A percentile compares a stretch with the other conserved stretches of the same genome.
These are phyloP conservation scores for Pisolithus thermaeus DNA, from an alignment of 1,284 basidiomycete species.

Conservation along the genomic window DNA sequence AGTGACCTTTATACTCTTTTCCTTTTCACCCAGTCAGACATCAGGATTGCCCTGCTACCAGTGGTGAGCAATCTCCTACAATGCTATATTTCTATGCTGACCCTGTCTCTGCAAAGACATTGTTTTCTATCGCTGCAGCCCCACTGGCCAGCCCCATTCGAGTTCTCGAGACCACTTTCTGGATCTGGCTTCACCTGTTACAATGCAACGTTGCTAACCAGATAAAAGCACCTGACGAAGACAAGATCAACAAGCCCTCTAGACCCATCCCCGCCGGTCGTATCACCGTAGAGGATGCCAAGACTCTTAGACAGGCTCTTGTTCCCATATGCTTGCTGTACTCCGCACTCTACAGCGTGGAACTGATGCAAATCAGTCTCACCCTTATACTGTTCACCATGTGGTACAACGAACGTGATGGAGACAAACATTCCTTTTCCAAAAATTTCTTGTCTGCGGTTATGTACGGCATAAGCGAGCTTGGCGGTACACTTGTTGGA, in stretches of 20 bases:
- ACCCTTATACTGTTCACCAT: conserved; percentile 26
- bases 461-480: conserved; percentile 34
- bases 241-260: conserved; percentile 35
- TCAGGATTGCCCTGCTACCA: conserved; percentile 35
- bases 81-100: not conserved
- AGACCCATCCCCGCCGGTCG: conserved; percentile 36
- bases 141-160: conserved; percentile 18
- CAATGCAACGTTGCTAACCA: conserved; percentile 42
- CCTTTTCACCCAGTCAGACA: conserved; percentile 39
- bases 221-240: conserved; percentile 34
- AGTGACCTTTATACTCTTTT: conserved; percentile 28
- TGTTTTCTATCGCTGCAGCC: conserved; percentile 32
- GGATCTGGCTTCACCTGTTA: conserved; percentile 40
- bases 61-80: conserved; percentile 24
- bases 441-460: conserved; percentile 34
- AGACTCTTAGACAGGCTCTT: conserved; percentile 32
- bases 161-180: conserved; percentile 28
- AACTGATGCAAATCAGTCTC: conserved; percentile 28
- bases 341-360: conserved; percentile 28
- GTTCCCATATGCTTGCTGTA: conserved; percentile 29
- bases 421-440: conserved; percentile 32
- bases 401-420: conserved; percentile 34
- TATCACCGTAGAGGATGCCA: conserved; percentile 29
- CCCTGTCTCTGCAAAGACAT: conserved; percentile 23
- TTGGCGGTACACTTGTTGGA: conserved; percentile 34